Evolutionary conservation across 257 asterid genomes (phyloP).

Genomic region (Fraxinus quadrangulata): DNA sequence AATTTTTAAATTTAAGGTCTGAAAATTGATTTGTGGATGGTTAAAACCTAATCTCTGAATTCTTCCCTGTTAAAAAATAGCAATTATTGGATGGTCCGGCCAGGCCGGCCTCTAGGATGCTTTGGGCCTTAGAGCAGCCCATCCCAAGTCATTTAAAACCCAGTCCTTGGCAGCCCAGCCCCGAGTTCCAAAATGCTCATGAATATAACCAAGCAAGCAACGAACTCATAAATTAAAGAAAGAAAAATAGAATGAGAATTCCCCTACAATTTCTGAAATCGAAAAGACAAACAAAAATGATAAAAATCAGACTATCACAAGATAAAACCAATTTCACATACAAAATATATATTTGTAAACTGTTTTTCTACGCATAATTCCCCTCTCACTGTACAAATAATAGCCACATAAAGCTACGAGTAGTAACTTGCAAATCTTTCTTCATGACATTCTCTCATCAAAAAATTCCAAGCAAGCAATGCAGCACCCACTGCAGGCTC

Average conservation of each 20-base stretch:
- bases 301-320: not conserved
- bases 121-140: not conserved
- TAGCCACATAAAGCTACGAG: not conserved
- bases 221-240: not conserved
- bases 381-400: constrained; percentile 27
- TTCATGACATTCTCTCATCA: constrained; percentile 48
- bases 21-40: no score
- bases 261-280: not conserved
- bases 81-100: not conserved
- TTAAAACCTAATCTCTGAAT: no score
- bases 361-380: constrained; percentile 18
- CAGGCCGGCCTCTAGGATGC: not conserved
- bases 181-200: not conserved
- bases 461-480: constrained; percentile 75
- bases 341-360: not conserved
- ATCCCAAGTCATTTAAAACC: not conserved
- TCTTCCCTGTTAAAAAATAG: not conserved
- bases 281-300: no score
- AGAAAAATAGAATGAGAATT: not conserved
- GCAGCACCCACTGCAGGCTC: constrained; percentile 92
- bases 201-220: not conserved
- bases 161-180: not conserved
- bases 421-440: constrained; percentile 35
- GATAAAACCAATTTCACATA: not conserved
- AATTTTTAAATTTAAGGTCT: no score